Percentiles rank a stretch among this genome's conserved stretches.
These are phyloP conservation scores for Colletotrichum sp. DNA, from an alignment of 2,329 filamentous ascomycete genomes.

Conservation along the genomic window DNA sequence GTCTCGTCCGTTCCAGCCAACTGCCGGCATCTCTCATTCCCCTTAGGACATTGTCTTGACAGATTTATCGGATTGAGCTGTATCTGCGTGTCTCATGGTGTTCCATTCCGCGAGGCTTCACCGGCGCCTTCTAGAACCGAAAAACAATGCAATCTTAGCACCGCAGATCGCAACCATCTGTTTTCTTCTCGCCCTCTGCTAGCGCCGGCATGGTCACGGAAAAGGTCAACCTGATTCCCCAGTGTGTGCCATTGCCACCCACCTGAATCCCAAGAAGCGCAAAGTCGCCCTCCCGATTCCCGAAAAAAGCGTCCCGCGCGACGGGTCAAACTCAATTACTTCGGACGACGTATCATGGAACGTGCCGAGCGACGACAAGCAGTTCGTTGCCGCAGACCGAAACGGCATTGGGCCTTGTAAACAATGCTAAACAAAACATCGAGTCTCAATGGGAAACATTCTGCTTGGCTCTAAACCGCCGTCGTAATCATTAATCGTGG, in stretches of 20 bases:
- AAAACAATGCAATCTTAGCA: neutral
- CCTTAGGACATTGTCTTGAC: neutral
- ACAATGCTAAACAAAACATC: neutral
- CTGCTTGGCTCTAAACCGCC: neutral
- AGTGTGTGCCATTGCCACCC: neutral
- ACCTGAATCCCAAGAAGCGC: neutral
- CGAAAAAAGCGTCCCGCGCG: neutral
- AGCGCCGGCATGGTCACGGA: neutral
- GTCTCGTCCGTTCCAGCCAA: neutral
- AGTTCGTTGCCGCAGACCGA: neutral
- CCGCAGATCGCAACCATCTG: neutral
- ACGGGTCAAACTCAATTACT: neutral
- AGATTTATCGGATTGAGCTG: neutral
- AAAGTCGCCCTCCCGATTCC: neutral
- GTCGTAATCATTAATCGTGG: neutral
- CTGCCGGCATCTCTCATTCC: neutral
- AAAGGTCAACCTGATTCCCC: neutral
- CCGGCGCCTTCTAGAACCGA: neutral
- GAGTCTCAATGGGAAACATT: neutral
- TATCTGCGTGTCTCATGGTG: neutral
- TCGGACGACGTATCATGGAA: conserved; percentile 1
- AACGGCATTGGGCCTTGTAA: neutral
- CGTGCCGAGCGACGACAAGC: neutral
- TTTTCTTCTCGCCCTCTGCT: neutral
- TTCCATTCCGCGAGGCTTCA: neutral